phyloP scores from a whole-genome alignment of 2,329 filamentous ascomycete species.

The Fusarium continuum region DNA sequence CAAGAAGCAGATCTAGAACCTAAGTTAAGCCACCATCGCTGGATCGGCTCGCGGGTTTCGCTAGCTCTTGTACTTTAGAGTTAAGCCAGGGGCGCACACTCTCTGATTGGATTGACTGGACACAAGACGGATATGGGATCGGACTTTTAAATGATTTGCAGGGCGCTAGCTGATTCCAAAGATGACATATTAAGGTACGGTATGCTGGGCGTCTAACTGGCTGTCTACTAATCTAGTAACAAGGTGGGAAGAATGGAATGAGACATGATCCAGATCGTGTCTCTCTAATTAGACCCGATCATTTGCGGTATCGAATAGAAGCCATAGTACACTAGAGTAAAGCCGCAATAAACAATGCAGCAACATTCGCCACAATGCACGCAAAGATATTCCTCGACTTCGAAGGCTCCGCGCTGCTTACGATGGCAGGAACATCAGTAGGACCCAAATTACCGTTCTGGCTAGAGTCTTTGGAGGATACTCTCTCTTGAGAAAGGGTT shows the following conservation, averaged over 20 bases:
- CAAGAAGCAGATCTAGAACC: not conserved
- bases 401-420: not conserved
- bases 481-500: not conserved
- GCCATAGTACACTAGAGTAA: not conserved
- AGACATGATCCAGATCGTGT: not conserved
- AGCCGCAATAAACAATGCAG: not conserved
- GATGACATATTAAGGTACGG: not conserved
- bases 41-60: not conserved
- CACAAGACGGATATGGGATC: not conserved
- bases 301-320: not conserved
- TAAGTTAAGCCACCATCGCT: not conserved
- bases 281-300: not conserved
- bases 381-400: not conserved
- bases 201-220: not conserved
- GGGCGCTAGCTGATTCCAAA: not conserved
- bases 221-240: not conserved
- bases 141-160: not conserved
- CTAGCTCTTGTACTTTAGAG: not conserved
- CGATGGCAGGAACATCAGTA: not conserved
- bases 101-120: not conserved
- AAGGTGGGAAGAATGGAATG: not conserved
- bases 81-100: not conserved
- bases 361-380: not conserved
- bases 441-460: not conserved
- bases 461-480: not conserved